Base-by-base conservation (phyloP, 257 asterid species). In the Penstemon newberryi region DNA sequence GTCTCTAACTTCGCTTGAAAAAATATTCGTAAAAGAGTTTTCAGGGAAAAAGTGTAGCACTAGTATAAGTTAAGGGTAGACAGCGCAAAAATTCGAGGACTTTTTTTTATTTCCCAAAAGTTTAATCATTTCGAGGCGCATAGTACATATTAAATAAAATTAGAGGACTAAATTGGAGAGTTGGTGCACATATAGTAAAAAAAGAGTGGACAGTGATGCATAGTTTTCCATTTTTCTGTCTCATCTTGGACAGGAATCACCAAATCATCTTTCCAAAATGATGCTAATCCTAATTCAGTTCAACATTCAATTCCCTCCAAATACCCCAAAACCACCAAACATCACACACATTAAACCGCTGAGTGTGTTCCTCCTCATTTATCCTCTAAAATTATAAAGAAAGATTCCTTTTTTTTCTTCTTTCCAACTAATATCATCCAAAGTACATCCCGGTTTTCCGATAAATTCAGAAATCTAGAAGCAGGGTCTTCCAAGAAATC, bases 241-340 rank as follows among this genome's bases (percentile, higher is more conserved):
- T 65, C 19, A 5, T 52, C 49, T 57, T 4, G 5, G 60, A 2
- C 18, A 73, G 56, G 76, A 73, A 73, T 73, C 62, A 53, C 54
- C 63, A 15, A 25, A 46, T 36, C 10, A 63, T 7, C 52, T 44
- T 18, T 8, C 43, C 62, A 47, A 3, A 73, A 58, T 59, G 72
- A 64, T 73, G 72, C 67, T 33, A 57, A n/a, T 63, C 54, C 19
- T 9, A 51, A 59, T 3, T 68, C 8, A 0, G 49, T 36, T 18
- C 38, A 44, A 6, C 70, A 8, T 25, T 62, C 13, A 60, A 39
- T 60, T 55, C 62, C 78, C 53, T 45, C 53, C 65, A 5, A 59
- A 66, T 40, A 50, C 57, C 63, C 41, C 70, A 66, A 54, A 63
- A 36, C 36, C 68, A 60, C 62, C 67, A 38, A 62, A 7, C 15